These are phyloP conservation scores for Blastobotrys apis DNA, from an alignment of 1,139 yeast genomes.

Conservation along the genomic window DNA sequence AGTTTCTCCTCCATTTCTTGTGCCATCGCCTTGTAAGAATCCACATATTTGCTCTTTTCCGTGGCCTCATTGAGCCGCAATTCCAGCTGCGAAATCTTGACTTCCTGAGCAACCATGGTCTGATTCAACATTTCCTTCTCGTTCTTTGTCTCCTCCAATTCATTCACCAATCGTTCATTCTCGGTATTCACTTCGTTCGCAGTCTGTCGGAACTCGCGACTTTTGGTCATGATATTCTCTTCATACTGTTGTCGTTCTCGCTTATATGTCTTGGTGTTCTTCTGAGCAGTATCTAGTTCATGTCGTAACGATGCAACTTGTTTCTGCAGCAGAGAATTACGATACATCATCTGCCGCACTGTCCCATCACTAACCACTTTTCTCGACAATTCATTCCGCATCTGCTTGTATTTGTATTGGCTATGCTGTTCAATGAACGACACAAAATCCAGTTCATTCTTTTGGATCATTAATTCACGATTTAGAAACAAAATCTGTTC, in stretches of 20 bases:
- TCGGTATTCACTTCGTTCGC: conserved; percentile 29
- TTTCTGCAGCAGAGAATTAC: conserved; percentile 27
- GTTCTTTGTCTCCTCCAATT: conserved; percentile 22
- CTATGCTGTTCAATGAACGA: conserved; percentile 52
- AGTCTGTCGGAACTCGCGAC: conserved; percentile 32
- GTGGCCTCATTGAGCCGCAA: conserved; percentile 22
- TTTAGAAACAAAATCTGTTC: conserved; percentile 20
- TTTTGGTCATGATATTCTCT: conserved; percentile 32
- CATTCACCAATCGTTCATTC: conserved; percentile 20
- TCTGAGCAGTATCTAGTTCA: conserved; percentile 30
- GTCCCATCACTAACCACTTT: conserved; percentile 32
- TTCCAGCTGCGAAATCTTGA: conserved; percentile 24
- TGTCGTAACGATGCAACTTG: conserved; percentile 31
- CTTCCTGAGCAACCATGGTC: conserved; percentile 19
- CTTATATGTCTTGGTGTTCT: conserved; percentile 28
- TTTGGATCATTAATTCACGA: conserved; percentile 53
- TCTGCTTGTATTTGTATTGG: conserved; percentile 43
- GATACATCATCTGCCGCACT: conserved; percentile 30
- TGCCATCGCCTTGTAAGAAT: conserved; percentile 21
- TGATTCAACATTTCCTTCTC: conserved; percentile 19
- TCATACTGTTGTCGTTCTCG: conserved; percentile 37
- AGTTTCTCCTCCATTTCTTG: conserved; percentile 24
- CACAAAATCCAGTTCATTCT: conserved; percentile 62
- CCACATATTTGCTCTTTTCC: conserved; percentile 17
- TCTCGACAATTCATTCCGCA: conserved; percentile 38